Evolutionary conservation across 768 basidiomycete genomes (phyloP), one percentile per base, ranked within the genome.

Genomic region (Boletus sp.): DNA sequence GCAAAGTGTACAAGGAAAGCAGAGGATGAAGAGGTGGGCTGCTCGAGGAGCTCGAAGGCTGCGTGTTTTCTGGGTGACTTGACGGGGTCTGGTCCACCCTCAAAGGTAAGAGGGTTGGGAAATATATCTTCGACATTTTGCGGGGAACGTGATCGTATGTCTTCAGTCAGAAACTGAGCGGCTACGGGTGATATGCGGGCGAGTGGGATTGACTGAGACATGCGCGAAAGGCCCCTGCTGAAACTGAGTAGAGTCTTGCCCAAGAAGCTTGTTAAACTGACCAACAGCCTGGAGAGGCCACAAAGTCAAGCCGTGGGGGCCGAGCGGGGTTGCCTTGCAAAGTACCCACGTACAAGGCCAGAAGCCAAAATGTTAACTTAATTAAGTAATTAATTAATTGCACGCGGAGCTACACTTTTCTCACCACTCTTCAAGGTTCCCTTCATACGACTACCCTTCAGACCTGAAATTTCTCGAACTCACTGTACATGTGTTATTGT

Each of bases 1-100:
- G 83, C 66, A 59, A 88, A 73, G 68, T 93, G 89, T 2, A 93
- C 67, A 25, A 88, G 66, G 68, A 94, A 92, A 0, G 93, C 93
- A 1, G 86, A 76, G 1, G 78, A 70, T 0, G 88, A 91, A 0
- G 88, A 86, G 7, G 85, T 84, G 0, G 93, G 91, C 51, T 82
- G 84, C 62, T 95, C 93, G 59, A 95, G 79, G 19, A 95, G 76
- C 42, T 83, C 77, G 64, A 83, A 86, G 15, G 89, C 72, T 15
- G 79, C 75, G 23, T 83, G 77, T 66, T 87, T 87, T 84, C 85
- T 89, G 32, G 68, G 71, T 6, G 71, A 70, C 35, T 59, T 71
- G 52, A 64, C 41, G 2, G 60, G 61, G 39, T 68, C 58, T 21
- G 64, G 69, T 27, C 63, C 55, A 19, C 61, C 64, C 48, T 79